phyloP scores from a whole-genome alignment of 371 early-diverging fungal species.

The Apophysomyces elegans region DNA sequence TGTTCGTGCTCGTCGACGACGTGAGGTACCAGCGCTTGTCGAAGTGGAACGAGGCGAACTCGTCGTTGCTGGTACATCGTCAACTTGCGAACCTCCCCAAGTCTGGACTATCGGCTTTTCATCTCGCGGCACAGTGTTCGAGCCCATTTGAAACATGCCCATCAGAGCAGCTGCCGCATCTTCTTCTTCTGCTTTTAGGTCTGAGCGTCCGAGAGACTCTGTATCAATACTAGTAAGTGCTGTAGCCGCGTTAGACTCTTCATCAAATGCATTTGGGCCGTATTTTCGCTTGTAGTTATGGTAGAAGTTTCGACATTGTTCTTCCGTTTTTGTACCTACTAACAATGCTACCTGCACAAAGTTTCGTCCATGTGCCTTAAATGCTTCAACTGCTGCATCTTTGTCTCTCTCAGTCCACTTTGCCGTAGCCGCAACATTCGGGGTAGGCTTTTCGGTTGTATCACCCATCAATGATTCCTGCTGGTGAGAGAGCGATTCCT shows the following conservation, averaged over 20 bases:
- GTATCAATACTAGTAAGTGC: neutral
- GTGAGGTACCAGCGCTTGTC: constrained; percentile 13
- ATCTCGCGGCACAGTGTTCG: constrained; percentile 18
- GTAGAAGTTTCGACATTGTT: constrained; percentile 82
- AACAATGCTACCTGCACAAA: constrained; percentile 71
- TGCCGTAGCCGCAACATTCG: constrained; percentile 41
- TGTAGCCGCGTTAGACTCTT: constrained; percentile 35
- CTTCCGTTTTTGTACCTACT: constrained; percentile 80
- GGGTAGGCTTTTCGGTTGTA: neutral
- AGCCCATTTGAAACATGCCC: constrained; percentile 53
- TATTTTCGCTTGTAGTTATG: constrained; percentile 75
- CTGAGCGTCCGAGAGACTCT: constrained; percentile 25
- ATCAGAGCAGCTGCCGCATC: constrained; percentile 57
- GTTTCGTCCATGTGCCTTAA: constrained; percentile 74
- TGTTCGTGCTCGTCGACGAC: constrained; percentile 31
- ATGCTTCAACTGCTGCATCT: constrained; percentile 72
- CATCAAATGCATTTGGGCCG: constrained; percentile 66
- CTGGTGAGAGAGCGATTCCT: constrained; percentile 1
- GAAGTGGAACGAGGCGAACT: constrained; percentile 2
- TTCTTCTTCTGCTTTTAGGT: constrained; percentile 56
- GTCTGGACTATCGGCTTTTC: neutral
- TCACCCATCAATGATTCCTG: neutral
- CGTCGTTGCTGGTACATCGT: constrained; percentile 10
- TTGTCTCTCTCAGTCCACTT: constrained; percentile 81
- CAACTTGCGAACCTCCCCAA: constrained; percentile 15